phyloP scores from a whole-genome alignment of 257 asterid genomes.

The Rubia yunnanensis region DNA sequence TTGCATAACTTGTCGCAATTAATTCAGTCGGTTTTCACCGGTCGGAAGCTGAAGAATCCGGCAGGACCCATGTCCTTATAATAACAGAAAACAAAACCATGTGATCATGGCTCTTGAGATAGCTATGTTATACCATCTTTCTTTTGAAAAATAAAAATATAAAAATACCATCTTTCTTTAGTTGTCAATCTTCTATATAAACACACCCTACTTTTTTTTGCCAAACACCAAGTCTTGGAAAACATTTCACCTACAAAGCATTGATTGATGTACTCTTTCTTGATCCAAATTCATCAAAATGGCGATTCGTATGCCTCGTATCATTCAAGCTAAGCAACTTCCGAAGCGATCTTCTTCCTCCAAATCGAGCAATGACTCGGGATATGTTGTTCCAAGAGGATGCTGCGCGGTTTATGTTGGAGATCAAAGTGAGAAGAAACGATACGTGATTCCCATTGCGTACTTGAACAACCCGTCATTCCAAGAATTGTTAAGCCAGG shows the following conservation, averaged over 20 bases:
- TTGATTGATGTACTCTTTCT: background rate
- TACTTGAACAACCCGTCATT: constrained; percentile 33
- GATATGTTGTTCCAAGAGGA: constrained; percentile 13
- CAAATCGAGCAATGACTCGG: background rate
- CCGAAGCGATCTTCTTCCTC: constrained; percentile 14
- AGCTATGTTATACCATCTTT: background rate
- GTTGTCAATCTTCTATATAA: background rate
- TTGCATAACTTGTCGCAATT: too few species aligned
- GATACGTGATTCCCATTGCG: constrained; percentile 40
- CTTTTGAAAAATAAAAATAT: too few species aligned
- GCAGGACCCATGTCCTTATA: too few species aligned
- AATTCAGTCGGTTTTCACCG: too few species aligned
- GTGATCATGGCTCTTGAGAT: background rate
- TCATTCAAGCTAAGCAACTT: constrained; percentile 17
- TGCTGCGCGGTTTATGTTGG: constrained; percentile 20
- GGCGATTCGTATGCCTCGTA: constrained; percentile 19
- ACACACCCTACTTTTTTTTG: background rate
- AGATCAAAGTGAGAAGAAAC: constrained; percentile 21
- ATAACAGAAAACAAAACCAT: too few species aligned
- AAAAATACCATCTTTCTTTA: too few species aligned
- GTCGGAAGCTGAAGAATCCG: too few species aligned
- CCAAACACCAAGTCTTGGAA: constrained; percentile 1
- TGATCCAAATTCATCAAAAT: background rate
- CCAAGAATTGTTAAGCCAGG: constrained; percentile 32
- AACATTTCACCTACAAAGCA: background rate